Evolutionary conservation across 352 stramenopile genomes (phyloP), one percentile per base, ranked within the genome.

Genomic region (Globisporangium spinosum): DNA sequence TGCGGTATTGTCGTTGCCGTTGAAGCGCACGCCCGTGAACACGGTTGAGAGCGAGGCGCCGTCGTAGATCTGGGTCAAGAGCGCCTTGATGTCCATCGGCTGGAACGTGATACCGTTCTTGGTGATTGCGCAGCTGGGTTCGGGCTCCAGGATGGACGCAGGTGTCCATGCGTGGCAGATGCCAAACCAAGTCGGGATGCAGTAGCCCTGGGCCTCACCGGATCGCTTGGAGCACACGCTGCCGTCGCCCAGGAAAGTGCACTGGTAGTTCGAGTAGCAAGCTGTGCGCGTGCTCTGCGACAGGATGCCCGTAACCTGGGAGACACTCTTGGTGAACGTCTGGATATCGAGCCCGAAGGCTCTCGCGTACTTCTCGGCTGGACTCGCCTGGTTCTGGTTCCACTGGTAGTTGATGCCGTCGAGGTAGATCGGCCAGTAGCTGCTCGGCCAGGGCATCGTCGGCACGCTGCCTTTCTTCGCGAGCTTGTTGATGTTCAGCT

Each of bases 331-430:
- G 51, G 77, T 67, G 15, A 65, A 58, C 17, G 53, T 45, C 2
- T 73, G 51, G 7, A 77, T 70, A 51, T 89, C 62, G 0, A 76
- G 57, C 0, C 63, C 70, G 47, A 87, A 89, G 10, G 78, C 80
- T 1, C 25, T 74, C 4, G 80, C 80, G 60, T 89, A 89, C 70
- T 87, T 87, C 49, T 70, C 72, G 12, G 78, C 65, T 7, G 80
- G 45, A 22, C 76, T 80, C 5, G 59, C 27, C 15, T 72, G 49
- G 22, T 66, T 72, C 20, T 69, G 64, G 7, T 34, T 76, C 80
- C 79, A 83, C 7, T 72, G 62, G 66, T 73, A 62, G 74, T 90
- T 89, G 76, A 90, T 90, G 55, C 80, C 76, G 72, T 90, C 82
- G 45, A 79, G 68, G 71, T 82, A 89, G 40, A 69, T 74, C 4